phyloP scores from a whole-genome alignment of 257 asterid genomes.

The Lycium barbarum region DNA sequence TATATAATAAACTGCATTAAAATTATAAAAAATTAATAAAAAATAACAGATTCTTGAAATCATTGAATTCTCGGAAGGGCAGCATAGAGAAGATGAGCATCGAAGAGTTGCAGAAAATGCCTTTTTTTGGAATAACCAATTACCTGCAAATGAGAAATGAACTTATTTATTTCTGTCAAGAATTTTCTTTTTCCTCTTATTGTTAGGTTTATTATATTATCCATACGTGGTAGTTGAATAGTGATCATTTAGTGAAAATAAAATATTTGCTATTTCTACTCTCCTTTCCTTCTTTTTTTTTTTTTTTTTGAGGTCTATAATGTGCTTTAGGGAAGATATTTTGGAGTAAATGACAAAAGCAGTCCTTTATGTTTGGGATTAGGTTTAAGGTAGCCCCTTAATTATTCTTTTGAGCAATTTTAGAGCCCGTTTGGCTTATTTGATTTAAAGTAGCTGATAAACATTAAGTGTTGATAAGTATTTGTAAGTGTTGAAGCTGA shows the following conservation, averaged over 20 bases:
- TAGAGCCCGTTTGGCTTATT: too few relatives aligned
- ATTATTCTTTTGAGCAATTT: too few relatives aligned
- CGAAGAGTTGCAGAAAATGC: slow-evolving; percentile 53
- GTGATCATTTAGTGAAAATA: not conserved
- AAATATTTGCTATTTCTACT: not conserved
- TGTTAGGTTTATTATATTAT: not conserved
- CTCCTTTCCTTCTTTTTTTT: too few relatives aligned
- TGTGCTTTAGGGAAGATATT: not conserved
- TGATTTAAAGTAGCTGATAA: too few relatives aligned
- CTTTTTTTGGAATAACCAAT: slow-evolving; percentile 36
- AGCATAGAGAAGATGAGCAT: slow-evolving; percentile 29
- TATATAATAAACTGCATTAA: too few relatives aligned
- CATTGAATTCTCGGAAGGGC: slow-evolving; percentile 34
- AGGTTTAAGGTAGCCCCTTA: too few relatives aligned
- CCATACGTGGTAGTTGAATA: not conserved
- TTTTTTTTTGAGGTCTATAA: not conserved
- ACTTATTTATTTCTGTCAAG: not conserved
- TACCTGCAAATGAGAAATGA: not conserved
- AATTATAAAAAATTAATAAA: too few relatives aligned
- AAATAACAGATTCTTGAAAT: slow-evolving; percentile 4
- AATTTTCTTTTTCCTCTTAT: not conserved
- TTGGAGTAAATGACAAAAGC: not conserved
- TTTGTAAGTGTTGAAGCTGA: too few relatives aligned
- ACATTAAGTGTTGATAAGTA: too few relatives aligned
- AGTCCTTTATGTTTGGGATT: too few relatives aligned